Evolutionary conservation across 1,284 basidiomycete genomes (phyloP).

Genomic region (Somion occarium): DNA sequence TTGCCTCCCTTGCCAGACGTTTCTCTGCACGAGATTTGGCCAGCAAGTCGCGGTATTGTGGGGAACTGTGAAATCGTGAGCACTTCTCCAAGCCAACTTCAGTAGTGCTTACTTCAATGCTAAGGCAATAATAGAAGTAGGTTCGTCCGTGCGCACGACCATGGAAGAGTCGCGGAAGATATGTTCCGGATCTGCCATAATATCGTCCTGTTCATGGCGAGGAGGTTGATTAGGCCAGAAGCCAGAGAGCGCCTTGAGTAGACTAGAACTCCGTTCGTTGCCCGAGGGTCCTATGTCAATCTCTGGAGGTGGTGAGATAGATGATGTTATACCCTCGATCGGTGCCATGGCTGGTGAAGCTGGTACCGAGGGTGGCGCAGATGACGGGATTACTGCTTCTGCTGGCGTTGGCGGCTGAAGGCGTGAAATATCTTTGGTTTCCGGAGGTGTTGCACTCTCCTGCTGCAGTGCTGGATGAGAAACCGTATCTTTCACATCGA

Average conservation of each 20-base stretch:
- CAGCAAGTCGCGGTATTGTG: slow-evolving; percentile 85
- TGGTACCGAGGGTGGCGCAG: slow-evolving; percentile 32
- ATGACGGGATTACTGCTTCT: neutral
- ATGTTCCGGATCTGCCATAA: slow-evolving; percentile 77
- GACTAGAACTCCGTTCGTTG: slow-evolving; percentile 60
- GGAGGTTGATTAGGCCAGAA: slow-evolving; percentile 66
- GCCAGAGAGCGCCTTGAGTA: slow-evolving; percentile 84
- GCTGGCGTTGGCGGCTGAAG: slow-evolving; percentile 9
- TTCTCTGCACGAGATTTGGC: slow-evolving; percentile 70
- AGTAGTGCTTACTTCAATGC: slow-evolving; percentile 69
- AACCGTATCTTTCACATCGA: neutral
- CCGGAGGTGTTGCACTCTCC: slow-evolving; percentile 16
- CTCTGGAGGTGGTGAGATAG: slow-evolving; percentile 53
- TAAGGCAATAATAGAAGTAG: slow-evolving; percentile 96
- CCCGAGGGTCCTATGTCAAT: slow-evolving; percentile 45
- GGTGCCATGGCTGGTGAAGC: slow-evolving; percentile 37
- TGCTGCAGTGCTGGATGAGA: neutral
- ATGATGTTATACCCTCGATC: slow-evolving; percentile 31
- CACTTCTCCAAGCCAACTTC: neutral
- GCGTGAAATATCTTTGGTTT: neutral
- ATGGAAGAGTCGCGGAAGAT: slow-evolving; percentile 95
- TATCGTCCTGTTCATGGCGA: slow-evolving; percentile 54
- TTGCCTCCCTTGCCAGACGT: slow-evolving; percentile 60
- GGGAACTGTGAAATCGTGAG: slow-evolving; percentile 53
- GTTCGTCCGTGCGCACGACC: slow-evolving; percentile 95